These are phyloP conservation scores for Mucor racemosus DNA, from an alignment of 371 early-diverging fungal genomes.

Conservation along the genomic window DNA sequence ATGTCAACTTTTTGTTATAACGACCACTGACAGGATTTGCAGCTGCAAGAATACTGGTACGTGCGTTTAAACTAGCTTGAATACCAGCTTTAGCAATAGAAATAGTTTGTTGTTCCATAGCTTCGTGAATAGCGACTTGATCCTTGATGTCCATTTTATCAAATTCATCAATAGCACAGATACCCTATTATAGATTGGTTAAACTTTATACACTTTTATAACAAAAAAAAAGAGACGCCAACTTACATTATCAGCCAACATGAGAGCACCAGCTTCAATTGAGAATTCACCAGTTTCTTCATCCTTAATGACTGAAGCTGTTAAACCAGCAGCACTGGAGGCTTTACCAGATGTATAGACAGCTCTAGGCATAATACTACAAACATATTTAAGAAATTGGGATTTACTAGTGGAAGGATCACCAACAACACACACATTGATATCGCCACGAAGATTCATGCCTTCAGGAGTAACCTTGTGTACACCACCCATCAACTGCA, in stretches of 20 bases:
- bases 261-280: slow-evolving; percentile 99
- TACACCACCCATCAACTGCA: slow-evolving; percentile 97
- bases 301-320: slow-evolving; percentile 98
- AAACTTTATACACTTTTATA: neutral
- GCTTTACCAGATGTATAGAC: slow-evolving; percentile 99
- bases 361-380: slow-evolving; percentile 88
- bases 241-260: slow-evolving; percentile 98
- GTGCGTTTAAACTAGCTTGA: slow-evolving; percentile 98
- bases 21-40: slow-evolving; percentile 98
- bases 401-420: slow-evolving; percentile 99
- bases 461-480: slow-evolving; percentile 95
- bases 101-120: slow-evolving; percentile 99
- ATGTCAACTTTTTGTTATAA: slow-evolving; percentile 93
- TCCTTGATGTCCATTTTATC: slow-evolving; percentile 99
- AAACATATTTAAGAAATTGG: slow-evolving; percentile 96
- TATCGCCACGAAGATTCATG: slow-evolving; percentile 96
- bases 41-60: slow-evolving; percentile 98
- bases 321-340: slow-evolving; percentile 99
- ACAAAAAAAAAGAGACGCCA: neutral
- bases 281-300: slow-evolving; percentile 99
- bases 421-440: slow-evolving; percentile 99
- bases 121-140: slow-evolving; percentile 99
- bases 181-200: slow-evolving; percentile 65
- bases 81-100: slow-evolving; percentile 99
- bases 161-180: slow-evolving; percentile 99